Evolutionary conservation across 768 basidiomycete genomes (phyloP).

Genomic region (Boletus insuetus): DNA sequence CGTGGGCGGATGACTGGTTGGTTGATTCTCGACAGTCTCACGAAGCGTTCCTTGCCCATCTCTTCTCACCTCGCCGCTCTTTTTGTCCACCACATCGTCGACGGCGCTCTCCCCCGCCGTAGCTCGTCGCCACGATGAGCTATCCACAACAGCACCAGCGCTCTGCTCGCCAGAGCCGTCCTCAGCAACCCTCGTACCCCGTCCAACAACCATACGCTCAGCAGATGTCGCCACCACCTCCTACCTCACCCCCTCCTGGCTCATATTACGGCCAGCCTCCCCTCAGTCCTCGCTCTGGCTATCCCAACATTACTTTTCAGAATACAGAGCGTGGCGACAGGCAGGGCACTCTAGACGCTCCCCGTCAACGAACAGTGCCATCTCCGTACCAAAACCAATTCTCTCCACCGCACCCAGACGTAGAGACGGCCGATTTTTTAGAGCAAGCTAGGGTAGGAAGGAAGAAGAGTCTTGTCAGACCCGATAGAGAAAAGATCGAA

Average conservation of each 20-base stretch:
- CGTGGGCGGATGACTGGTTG: constrained; percentile 16
- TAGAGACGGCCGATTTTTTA: constrained; percentile 33
- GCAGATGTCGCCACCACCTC: constrained; percentile 12
- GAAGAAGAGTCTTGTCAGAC: constrained; percentile 90
- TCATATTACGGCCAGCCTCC: constrained; percentile 18
- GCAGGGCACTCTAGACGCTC: constrained; percentile 52
- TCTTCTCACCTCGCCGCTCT: constrained; percentile 17
- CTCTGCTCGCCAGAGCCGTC: constrained; percentile 27
- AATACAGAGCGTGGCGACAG: constrained; percentile 69
- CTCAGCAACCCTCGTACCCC: constrained; percentile 40
- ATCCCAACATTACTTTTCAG: constrained; percentile 66
- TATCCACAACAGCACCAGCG: constrained; percentile 46
- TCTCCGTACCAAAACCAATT: constrained; percentile 45
- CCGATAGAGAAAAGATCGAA: constrained; percentile 95
- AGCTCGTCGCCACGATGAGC: constrained; percentile 17
- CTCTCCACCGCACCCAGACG: constrained; percentile 38
- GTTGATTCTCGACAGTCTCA: constrained; percentile 11
- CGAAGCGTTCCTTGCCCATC: not conserved
- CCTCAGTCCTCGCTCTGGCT: constrained; percentile 15
- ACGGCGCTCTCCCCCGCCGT: not conserved
- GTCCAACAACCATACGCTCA: constrained; percentile 24
- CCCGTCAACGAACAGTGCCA: constrained; percentile 45
- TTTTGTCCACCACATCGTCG: constrained; percentile 3
- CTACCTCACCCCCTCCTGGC: constrained; percentile 15
- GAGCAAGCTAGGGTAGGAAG: constrained; percentile 58